Base-by-base conservation (phyloP, 805 yeast species). In the Lipomyces kockii region DNA sequence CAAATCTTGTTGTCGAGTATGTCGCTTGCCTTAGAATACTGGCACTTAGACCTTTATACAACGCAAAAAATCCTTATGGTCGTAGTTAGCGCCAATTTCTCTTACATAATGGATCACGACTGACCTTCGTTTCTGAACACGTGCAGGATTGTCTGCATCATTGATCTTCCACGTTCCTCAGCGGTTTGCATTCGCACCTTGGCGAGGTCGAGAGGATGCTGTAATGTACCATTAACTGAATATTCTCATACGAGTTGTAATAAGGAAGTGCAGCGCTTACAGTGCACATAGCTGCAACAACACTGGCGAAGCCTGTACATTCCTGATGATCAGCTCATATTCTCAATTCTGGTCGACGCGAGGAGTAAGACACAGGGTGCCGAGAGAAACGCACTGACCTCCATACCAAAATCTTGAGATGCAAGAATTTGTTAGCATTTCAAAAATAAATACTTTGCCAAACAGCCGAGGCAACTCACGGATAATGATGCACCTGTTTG, bases 121-220 rank as follows among this genome's bases (percentile, higher is more conserved):
- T 7, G 25, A 9, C 91, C 96, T 77, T 91, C 95, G 63, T 82
- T 77, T n/a, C 79, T 81, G 34, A 87, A 78, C 22, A 90, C 89
- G 61, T 82, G 83, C 51, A 78, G 76, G n/a, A 89, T 83, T 85
- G 91, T 89, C 6, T 85, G 80, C 7, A 85, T 75, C 71, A 91
- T 81, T 0, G 87, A 81, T 64, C 86, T 89, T 54, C 91, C 91
- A 2, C 90, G 89, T 12, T 78, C 80, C 0, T 84, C 76, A 2
- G 96, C 92, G 0, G 97, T 89, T 76, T 91, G 97, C 76, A 91
- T 81, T 61, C 97, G 85, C 8, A 92, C 97, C 75, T 91, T 91
- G 2, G 97, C 95, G 55, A 91, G 81, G 76, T 91, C 97, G 67
- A 91, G 80, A 3, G 97, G 97, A 78, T 91, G 97, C 72, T 70